Conservation (phyloP, 257 asterid species). For the Oldenlandia corymbosa region DNA sequence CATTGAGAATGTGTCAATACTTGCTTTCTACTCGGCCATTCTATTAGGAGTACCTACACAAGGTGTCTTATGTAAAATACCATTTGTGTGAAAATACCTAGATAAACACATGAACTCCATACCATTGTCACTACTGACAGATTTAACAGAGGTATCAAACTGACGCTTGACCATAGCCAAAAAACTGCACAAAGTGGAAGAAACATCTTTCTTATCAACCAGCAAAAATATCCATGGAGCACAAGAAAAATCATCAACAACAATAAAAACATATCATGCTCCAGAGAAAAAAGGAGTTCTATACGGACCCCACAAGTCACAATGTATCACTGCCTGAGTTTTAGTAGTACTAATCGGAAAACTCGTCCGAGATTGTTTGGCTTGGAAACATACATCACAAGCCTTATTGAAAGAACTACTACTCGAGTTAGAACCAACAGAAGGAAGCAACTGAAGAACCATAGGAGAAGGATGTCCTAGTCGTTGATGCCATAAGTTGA, state of each 20-base stretch:
- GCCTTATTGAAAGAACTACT: neutral
- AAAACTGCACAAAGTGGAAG: neutral
- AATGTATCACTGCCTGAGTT: slow-evolving; percentile 1
- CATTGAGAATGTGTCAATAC: slow-evolving; percentile 3
- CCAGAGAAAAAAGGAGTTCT: neutral
- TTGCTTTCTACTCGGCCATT: slow-evolving; percentile 13
- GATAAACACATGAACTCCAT: neutral
- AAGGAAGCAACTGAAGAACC: too few species aligned
- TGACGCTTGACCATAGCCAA: neutral
- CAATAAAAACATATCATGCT: neutral
- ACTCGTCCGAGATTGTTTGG: neutral
- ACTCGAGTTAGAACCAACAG: too few species aligned
- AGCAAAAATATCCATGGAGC: slow-evolving; percentile 3
- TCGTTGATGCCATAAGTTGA: too few species aligned
- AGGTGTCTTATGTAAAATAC: neutral
- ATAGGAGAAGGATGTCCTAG: too few species aligned
- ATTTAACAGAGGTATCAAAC: neutral
- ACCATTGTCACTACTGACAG: neutral
- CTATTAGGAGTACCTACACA: neutral
- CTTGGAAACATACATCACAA: slow-evolving; percentile 8
- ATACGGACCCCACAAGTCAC: slow-evolving; percentile 14
- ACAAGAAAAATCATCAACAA: slow-evolving; percentile 10
- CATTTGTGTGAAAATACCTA: neutral
- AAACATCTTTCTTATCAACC: neutral
- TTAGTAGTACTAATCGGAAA: neutral